Conservation (phyloP, 192 early-diverging fungal genomes). For the Mycoemilia scoparia region DNA sequence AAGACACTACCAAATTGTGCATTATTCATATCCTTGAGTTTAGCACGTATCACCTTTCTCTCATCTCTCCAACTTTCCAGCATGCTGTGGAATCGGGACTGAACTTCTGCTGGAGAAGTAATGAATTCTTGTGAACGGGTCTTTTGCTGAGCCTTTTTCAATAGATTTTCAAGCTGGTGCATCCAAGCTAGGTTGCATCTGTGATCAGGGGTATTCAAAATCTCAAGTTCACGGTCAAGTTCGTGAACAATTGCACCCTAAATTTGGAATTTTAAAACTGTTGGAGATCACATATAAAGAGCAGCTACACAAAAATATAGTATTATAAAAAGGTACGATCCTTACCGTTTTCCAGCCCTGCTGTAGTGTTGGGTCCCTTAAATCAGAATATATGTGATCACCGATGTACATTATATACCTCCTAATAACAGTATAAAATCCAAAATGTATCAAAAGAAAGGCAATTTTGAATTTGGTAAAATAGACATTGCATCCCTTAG, state of each 20-base stretch:
- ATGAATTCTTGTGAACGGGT: slow-evolving; percentile 11
- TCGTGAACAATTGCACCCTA: slow-evolving; percentile 43
- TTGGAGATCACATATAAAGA: background rate
- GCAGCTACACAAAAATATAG: background rate
- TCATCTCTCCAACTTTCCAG: slow-evolving; percentile 31
- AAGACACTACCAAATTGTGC: slow-evolving; percentile 41
- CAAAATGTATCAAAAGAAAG: background rate
- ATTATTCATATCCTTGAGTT: slow-evolving; percentile 33
- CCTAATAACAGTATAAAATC: slow-evolving; percentile 3
- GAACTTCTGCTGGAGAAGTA: slow-evolving; percentile 6
- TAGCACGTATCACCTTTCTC: slow-evolving; percentile 20
- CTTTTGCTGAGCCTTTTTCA: slow-evolving; percentile 36
- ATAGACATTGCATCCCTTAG: too few species aligned
- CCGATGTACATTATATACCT: slow-evolving; percentile 42
- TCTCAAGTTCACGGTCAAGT: slow-evolving; percentile 32
- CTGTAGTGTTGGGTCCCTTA: slow-evolving; percentile 39
- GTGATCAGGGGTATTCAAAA: slow-evolving; percentile 30
- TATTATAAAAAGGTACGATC: too few species aligned
- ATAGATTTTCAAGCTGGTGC: slow-evolving; percentile 31
- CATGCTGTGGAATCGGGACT: slow-evolving; percentile 15
- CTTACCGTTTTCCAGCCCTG: slow-evolving; percentile 43
- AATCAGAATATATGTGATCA: slow-evolving; percentile 44
- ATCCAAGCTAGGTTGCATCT: slow-evolving; percentile 31
- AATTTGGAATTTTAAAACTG: background rate
- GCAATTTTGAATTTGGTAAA: too few species aligned